A percentile compares a stretch with the other conserved stretches of the same genome.
Conservation (phyloP, 345 rosid genomes). For the Populus simonii region DNA sequence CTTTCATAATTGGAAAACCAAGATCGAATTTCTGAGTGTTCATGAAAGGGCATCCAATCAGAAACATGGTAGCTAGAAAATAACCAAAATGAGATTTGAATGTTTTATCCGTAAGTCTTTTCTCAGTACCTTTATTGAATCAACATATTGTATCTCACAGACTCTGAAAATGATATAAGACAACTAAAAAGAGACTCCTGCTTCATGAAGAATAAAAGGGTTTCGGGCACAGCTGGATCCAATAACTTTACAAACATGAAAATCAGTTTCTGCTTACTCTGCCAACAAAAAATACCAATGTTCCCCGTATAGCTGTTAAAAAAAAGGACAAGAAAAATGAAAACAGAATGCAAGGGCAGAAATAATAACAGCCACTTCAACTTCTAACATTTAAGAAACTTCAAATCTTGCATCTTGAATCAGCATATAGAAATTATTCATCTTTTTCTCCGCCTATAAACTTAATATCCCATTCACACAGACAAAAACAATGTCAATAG, state of each 20-base stretch:
- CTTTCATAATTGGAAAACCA: not conserved
- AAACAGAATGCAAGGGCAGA: not conserved
- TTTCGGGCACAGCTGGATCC: too few species aligned
- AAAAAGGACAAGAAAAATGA: not conserved
- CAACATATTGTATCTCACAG: not conserved
- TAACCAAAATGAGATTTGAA: not conserved
- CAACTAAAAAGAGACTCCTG: not conserved
- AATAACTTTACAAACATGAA: not conserved
- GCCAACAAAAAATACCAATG: not conserved
- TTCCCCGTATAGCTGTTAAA: not conserved
- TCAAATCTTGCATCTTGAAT: too few species aligned
- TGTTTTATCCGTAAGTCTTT: not conserved
- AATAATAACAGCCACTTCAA: not conserved
- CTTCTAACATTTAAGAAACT: not conserved
- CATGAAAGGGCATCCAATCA: not conserved
- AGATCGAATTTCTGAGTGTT: not conserved
- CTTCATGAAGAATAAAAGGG: not conserved
- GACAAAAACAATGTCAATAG: not conserved
- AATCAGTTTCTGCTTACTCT: not conserved
- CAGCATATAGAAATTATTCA: not conserved
- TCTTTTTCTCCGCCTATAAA: not conserved
- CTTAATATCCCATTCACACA: not conserved
- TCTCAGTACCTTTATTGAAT: not conserved
- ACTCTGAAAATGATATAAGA: not conserved
- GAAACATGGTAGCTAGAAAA: not conserved